These are phyloP conservation scores for Schizophyllum commune DNA, from an alignment of 1,284 basidiomycete species.

Conservation along the genomic window DNA sequence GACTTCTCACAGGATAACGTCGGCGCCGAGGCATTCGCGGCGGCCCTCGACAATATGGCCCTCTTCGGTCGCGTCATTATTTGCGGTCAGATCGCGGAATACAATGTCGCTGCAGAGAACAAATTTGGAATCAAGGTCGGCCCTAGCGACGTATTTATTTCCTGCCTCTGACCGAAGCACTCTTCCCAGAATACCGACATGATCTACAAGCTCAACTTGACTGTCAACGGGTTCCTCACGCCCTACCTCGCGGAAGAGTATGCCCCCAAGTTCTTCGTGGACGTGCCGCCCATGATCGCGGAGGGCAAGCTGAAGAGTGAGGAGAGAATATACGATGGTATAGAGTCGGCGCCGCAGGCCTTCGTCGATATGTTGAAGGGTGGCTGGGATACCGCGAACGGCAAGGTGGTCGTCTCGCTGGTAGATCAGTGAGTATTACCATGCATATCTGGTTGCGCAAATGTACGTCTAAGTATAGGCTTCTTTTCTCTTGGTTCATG, in stretches of 20 bases:
- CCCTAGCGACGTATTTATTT: neutral
- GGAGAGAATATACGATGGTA: constrained; percentile 6
- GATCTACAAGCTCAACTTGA: constrained; percentile 7
- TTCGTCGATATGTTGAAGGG: constrained; percentile 5
- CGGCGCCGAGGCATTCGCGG: constrained; percentile 6
- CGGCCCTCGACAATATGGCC: constrained; percentile 8
- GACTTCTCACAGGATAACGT: constrained; percentile 9
- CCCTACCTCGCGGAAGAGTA: neutral
- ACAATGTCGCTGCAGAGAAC: constrained; percentile 4
- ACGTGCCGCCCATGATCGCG: constrained; percentile 8
- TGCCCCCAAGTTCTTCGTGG: constrained; percentile 5
- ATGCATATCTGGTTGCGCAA: no score
- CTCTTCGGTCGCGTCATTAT: constrained; percentile 7
- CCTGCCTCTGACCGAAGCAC: neutral
- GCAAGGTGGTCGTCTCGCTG: neutral
- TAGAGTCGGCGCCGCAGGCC: constrained; percentile 8
- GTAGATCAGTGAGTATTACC: neutral
- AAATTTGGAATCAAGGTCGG: constrained; percentile 6
- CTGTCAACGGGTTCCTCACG: constrained; percentile 7
- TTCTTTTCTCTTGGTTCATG: no score
- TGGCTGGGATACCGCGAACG: neutral
- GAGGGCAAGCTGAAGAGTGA: constrained; percentile 6
- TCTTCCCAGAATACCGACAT: constrained; percentile 1
- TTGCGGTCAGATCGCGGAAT: constrained; percentile 9
- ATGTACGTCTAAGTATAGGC: no score